These are phyloP conservation scores for Rhodotorula babjevae DNA, from an alignment of 768 basidiomycete species.

Conservation along the genomic window DNA sequence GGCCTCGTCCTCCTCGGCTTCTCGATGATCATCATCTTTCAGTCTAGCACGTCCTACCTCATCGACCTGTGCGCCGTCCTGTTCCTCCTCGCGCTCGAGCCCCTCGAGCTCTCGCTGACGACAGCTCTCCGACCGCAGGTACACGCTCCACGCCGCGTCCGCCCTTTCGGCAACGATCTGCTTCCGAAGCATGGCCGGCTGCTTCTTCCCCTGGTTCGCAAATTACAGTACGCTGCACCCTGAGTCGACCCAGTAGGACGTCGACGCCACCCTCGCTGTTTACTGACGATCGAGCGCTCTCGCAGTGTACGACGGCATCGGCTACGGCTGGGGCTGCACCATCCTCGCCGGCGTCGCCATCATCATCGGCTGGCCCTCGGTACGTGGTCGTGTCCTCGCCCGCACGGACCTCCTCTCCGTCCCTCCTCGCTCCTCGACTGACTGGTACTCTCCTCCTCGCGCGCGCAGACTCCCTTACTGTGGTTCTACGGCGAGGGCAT, in stretches of 20 bases:
- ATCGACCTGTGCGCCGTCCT: constrained; percentile 47
- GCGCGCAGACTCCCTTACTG: background rate
- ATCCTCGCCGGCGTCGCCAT: constrained; percentile 61
- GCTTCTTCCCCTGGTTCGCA: constrained; percentile 62
- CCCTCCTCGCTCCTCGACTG: background rate
- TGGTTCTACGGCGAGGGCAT: constrained; percentile 23
- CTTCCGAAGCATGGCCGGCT: constrained; percentile 64
- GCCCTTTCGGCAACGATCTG: constrained; percentile 64
- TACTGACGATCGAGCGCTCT: no score
- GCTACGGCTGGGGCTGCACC: constrained; percentile 66
- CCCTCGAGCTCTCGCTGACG: background rate
- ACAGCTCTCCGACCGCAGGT: constrained; percentile 31
- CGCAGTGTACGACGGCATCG: constrained; percentile 58
- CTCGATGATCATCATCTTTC: constrained; percentile 52
- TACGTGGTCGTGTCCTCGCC: background rate
- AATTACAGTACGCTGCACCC: no score
- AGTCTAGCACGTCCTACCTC: constrained; percentile 62
- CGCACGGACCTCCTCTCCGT: background rate
- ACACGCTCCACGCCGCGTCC: constrained; percentile 46
- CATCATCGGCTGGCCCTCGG: constrained; percentile 57
- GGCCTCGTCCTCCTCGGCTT: constrained; percentile 29
- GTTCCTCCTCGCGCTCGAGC: background rate
- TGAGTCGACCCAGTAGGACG: no score
- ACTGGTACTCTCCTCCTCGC: background rate
- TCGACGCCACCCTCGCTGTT: no score